Base-by-base conservation (phyloP, 2,329 filamentous ascomycete species). In the Zasmidium cellare region DNA sequence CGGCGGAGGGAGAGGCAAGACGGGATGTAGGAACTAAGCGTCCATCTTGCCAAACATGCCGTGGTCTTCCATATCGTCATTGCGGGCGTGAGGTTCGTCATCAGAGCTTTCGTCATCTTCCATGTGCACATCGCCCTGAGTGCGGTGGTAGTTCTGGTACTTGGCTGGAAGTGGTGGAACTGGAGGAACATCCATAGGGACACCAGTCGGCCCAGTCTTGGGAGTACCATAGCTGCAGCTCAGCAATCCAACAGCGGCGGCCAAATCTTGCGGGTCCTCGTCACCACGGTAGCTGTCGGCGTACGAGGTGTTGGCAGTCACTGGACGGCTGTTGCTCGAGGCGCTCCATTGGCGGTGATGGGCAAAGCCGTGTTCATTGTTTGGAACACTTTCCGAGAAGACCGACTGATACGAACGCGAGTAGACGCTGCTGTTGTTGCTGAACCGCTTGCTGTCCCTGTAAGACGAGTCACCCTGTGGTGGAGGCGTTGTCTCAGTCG, bases 11-110 rank as follows among this genome's bases (percentile, higher is more conserved):
- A 46, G 51, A 9, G 22, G 19, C 46, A 6, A 38, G 46, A 14
- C 20, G 18, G 18, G 25, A 3, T n/a, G n/a, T n/a, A n/a, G 44
- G 24, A 25, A 47, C 55, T 54, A 94, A 75, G 96, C 91, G 77
- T 99, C 94, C 93, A 97, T 97, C 66, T 86, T 86, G 57, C 92
- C 92, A 79, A 99, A 99, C 69, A 97, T 89, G 71, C 92, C 92
- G 16, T 57, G 55, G 65, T 97, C 92, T 65, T 97, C 93, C 62
- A 96, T 92, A 67, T 96, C 92, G 67, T 96, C 67, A 45, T 74
- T 87, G 88, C 61, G 88, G 84, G 51, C 84, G 61, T 63, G 71
- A 49, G 70, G 70, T 53, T 77, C 68, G 53, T 71, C 67, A 46
- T 71, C 70, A 19, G 66, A 69, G 63, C 82, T 79, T 73, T 82